phyloP scores from a whole-genome alignment of 345 rosid genomes.

The Camelina sativa region DNA sequence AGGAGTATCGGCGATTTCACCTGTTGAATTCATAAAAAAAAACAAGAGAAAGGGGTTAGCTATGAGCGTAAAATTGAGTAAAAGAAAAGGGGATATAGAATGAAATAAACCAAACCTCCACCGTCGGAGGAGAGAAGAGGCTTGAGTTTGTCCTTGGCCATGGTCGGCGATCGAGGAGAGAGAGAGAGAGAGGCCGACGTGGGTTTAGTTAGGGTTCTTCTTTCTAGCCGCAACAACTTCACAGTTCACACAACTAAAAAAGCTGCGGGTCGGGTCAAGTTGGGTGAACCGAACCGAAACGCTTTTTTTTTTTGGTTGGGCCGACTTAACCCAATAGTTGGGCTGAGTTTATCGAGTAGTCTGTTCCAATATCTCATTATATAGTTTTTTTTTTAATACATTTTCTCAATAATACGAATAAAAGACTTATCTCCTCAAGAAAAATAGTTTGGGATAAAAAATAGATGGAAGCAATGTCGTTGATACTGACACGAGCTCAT shows the following conservation, averaged over 20 bases:
- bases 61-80: background rate
- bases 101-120: slow-evolving; percentile 30
- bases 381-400: background rate
- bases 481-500: slow-evolving; percentile 18
- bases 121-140: slow-evolving; percentile 47
- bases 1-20: slow-evolving; percentile 40
- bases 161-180: slow-evolving; percentile 32
- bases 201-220: slow-evolving; percentile 39
- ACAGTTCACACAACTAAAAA: slow-evolving; percentile 11
- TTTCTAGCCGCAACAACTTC: background rate
- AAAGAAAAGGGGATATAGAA: background rate
- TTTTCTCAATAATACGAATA: background rate
- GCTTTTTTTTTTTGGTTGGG: slow-evolving; percentile 24
- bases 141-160: slow-evolving; percentile 54
- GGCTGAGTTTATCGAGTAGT: slow-evolving; percentile 15
- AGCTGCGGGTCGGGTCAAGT: slow-evolving; percentile 30
- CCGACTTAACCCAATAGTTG: slow-evolving; percentile 26
- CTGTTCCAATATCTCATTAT: slow-evolving; percentile 1
- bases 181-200: slow-evolving; percentile 23
- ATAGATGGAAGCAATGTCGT: background rate
- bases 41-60: background rate
- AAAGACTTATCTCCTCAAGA: background rate
- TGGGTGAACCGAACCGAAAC: background rate
- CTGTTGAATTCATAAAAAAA: slow-evolving; percentile 17
- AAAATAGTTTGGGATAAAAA: background rate